Evolutionary conservation across 768 basidiomycete species (phyloP).

Genomic region (Pleurotus sapidus): DNA sequence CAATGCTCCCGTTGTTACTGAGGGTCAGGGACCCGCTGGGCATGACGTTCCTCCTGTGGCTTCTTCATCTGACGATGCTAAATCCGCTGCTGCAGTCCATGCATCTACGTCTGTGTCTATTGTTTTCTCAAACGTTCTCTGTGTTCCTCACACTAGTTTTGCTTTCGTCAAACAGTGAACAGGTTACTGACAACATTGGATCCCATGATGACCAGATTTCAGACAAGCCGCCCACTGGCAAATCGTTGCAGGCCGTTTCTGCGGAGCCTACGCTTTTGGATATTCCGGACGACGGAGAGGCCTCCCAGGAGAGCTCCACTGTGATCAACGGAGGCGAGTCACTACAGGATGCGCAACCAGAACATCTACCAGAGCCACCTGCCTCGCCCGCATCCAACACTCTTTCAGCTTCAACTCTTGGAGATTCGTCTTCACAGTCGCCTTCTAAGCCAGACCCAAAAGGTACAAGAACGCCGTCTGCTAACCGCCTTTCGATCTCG

Average conservation of each 20-base stretch:
- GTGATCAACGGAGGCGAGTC: conserved; percentile 22
- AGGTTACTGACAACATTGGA: conserved; percentile 45
- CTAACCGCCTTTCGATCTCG: conserved; percentile 90
- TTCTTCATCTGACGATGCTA: conserved; percentile 26
- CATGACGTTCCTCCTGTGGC: conserved; percentile 10
- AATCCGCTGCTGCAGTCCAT: conserved; percentile 22
- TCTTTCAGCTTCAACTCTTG: conserved; percentile 42
- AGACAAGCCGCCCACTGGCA: conserved; percentile 17
- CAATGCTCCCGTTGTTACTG: conserved; percentile 15
- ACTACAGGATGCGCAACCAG: conserved; percentile 23
- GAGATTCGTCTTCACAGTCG: conserved; percentile 38
- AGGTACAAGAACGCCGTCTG: conserved; percentile 54
- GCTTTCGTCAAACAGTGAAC: conserved; percentile 39
- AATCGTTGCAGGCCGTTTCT: conserved; percentile 43
- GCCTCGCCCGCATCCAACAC: conserved; percentile 55
- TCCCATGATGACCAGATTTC: conserved; percentile 42
- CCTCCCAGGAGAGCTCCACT: conserved; percentile 20
- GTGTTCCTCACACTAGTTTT: conserved; percentile 33
- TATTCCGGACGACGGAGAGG: conserved; percentile 24
- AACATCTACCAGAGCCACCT: conserved; percentile 59
- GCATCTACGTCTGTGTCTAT: conserved; percentile 51
- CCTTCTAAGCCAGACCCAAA: conserved; percentile 33
- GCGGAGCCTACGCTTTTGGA: conserved; percentile 52
- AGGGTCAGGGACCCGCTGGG: conserved; percentile 2
- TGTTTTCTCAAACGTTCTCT: conserved; percentile 30